These are phyloP conservation scores for Russula abietina DNA, from an alignment of 768 basidiomycete genomes.

Conservation along the genomic window DNA sequence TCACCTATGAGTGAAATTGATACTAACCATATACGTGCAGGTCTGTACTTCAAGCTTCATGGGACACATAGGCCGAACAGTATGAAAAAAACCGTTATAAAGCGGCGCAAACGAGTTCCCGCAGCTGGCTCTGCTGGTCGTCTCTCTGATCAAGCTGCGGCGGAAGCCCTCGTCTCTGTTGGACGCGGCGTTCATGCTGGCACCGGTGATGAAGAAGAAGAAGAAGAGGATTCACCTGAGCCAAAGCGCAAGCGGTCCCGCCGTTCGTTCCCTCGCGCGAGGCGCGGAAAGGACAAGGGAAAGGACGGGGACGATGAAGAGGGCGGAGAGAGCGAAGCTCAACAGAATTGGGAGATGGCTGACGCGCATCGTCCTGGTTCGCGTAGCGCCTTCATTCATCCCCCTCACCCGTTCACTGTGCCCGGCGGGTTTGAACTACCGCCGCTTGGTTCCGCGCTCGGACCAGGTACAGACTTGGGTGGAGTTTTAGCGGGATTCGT, in stretches of 20 bases:
- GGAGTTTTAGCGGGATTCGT: constrained; percentile 15
- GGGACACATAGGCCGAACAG: constrained; percentile 94
- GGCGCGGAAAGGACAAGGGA: constrained; percentile 24
- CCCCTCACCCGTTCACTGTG: constrained; percentile 19
- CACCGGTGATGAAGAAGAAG: constrained; percentile 42
- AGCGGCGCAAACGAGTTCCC: constrained; percentile 94
- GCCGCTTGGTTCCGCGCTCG: constrained; percentile 38
- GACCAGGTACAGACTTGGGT: constrained; percentile 28
- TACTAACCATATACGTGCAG: constrained; percentile 39
- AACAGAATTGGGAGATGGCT: constrained; percentile 18
- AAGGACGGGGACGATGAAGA: constrained; percentile 30
- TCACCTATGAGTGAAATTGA: not conserved
- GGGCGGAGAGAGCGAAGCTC: constrained; percentile 23
- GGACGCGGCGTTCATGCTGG: constrained; percentile 45
- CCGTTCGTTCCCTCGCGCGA: constrained; percentile 27
- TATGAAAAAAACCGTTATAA: constrained; percentile 99
- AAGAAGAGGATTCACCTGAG: constrained; percentile 36
- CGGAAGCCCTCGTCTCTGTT: constrained; percentile 82
- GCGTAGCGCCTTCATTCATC: constrained; percentile 19
- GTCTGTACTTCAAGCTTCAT: constrained; percentile 97
- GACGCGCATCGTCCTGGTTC: constrained; percentile 18
- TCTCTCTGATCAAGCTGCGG: constrained; percentile 81
- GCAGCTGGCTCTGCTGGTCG: constrained; percentile 55
- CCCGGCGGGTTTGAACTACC: constrained; percentile 57
- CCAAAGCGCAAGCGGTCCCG: constrained; percentile 57